Conservation (phyloP, 768 basidiomycete genomes). For the Tylopilus cervinicoccineus region DNA sequence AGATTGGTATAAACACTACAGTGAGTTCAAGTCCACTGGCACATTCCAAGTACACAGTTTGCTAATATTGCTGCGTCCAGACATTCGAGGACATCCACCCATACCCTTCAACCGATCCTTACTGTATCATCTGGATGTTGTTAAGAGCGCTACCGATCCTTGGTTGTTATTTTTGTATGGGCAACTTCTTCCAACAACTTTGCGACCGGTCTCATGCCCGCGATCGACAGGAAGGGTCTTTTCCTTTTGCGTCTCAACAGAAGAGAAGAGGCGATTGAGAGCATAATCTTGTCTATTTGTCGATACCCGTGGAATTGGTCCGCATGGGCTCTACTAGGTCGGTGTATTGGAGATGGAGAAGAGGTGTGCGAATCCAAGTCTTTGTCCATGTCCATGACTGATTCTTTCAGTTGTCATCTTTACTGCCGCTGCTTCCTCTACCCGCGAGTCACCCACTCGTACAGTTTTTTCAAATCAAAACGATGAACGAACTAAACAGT, state of each 20-base stretch:
- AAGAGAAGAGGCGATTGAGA: slow-evolving; percentile 84
- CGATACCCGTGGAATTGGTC: slow-evolving; percentile 94
- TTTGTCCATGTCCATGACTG: slow-evolving; percentile 1
- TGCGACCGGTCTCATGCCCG: background rate
- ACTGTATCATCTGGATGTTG: slow-evolving; percentile 53
- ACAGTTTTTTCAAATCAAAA: slow-evolving; percentile 81
- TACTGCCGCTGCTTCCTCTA: slow-evolving; percentile 44
- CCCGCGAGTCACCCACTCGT: slow-evolving; percentile 52
- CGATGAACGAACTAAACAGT: slow-evolving; percentile 84
- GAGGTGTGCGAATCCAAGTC: slow-evolving; percentile 51
- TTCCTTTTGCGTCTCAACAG: slow-evolving; percentile 76
- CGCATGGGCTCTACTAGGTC: slow-evolving; percentile 79
- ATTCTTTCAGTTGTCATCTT: slow-evolving; percentile 38
- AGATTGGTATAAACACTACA: slow-evolving; percentile 81
- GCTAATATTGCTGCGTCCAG: slow-evolving; percentile 33
- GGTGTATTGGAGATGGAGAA: slow-evolving; percentile 77
- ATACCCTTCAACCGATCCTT: slow-evolving; percentile 60
- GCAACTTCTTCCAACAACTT: background rate
- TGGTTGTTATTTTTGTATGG: slow-evolving; percentile 79
- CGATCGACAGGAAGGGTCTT: slow-evolving; percentile 65
- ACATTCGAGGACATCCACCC: slow-evolving; percentile 65
- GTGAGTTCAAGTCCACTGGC: slow-evolving; percentile 37
- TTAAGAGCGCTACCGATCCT: slow-evolving; percentile 63
- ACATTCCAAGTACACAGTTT: background rate
- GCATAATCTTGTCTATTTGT: slow-evolving; percentile 67